Conservation (phyloP, 148 eudicot genomes). For the Rhododendron henanense region DNA sequence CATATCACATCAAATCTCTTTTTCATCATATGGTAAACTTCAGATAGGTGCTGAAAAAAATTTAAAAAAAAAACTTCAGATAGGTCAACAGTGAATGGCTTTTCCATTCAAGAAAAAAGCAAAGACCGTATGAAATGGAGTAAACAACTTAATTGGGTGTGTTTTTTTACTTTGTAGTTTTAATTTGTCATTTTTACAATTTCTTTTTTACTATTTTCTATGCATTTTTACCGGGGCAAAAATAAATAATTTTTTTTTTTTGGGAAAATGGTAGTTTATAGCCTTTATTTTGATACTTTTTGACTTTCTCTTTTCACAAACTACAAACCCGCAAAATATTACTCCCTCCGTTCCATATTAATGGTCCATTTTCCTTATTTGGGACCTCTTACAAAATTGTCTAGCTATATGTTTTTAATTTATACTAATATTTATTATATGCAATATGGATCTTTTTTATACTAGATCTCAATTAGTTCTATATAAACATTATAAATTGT, state of each 20-base stretch:
- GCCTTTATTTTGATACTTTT: background rate
- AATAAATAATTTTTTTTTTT: background rate
- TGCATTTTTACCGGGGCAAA: background rate
- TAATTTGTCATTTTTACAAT: background rate
- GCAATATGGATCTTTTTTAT: no score
- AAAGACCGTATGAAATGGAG: background rate
- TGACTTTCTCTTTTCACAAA: background rate
- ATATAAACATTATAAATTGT: no score
- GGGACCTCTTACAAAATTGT: no score
- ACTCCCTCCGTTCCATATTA: no score
- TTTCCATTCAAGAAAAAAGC: background rate
- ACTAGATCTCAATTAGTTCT: no score
- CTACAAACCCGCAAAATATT: background rate
- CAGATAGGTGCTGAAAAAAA: no score
- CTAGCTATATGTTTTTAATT: no score
- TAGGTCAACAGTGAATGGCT: background rate
- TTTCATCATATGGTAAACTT: background rate
- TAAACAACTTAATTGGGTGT: background rate
- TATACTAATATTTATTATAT: no score
- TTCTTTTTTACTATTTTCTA: background rate
- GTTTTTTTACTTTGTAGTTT: background rate
- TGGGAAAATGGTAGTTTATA: background rate
- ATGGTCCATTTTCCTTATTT: no score
- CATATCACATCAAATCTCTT: slow-evolving; percentile 1
- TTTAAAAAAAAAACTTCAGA: no score